A percentile compares a stretch with the other conserved stretches of the same genome.
These are phyloP conservation scores for Colletotrichum sp. DNA, from an alignment of 2,329 filamentous ascomycete species.

Conservation along the genomic window DNA sequence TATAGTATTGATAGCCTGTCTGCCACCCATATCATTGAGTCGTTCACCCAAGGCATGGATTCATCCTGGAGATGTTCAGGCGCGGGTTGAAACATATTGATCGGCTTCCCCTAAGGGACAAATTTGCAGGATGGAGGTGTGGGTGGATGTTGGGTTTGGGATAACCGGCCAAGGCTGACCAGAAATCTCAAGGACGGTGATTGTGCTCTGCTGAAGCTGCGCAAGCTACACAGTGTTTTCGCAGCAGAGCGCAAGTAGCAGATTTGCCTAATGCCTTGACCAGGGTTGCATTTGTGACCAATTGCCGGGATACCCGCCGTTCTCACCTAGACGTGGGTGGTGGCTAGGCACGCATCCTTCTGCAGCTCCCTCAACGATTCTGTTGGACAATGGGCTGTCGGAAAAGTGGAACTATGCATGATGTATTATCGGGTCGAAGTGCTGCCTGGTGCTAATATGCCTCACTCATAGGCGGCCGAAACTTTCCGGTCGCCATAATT, in stretches of 20 bases:
- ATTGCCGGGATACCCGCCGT: neutral
- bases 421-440: neutral
- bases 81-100: neutral
- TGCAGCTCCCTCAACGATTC: neutral
- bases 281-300: neutral
- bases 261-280: neutral
- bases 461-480: neutral
- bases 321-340: neutral
- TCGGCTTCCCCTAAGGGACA: rapidly evolving
- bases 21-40: neutral
- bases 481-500: neutral
- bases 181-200: neutral
- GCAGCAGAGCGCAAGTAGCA: neutral
- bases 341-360: neutral
- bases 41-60: neutral
- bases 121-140: neutral
- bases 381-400: neutral
- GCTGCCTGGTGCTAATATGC: neutral
- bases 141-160: neutral
- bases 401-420: neutral
- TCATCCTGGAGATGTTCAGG: neutral
- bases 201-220: neutral
- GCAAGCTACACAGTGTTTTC: neutral
- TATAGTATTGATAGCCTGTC: neutral
- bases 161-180: neutral